Evolutionary conservation across 306 rosid species (phyloP).

Genomic region (Trifolium subterraneum): DNA sequence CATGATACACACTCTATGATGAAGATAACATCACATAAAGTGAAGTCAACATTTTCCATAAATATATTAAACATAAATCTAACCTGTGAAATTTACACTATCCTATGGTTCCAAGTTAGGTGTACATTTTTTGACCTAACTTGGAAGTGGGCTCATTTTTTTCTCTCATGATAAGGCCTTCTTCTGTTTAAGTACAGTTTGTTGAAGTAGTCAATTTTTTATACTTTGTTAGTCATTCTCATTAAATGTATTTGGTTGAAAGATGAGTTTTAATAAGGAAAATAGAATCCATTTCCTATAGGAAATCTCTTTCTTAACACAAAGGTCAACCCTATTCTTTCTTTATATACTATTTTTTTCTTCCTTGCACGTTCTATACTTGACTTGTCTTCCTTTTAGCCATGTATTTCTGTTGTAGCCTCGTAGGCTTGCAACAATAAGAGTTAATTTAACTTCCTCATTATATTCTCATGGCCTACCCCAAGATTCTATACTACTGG

Average conservation of each 20-base stretch:
- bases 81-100: too few species aligned
- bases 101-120: conserved; percentile 22
- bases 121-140: conserved; percentile 13
- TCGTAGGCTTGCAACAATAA: conserved; percentile 42
- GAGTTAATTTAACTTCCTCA: conserved; percentile 54
- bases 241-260: conserved; percentile 53
- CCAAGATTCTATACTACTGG: conserved; percentile 55
- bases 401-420: conserved; percentile 46
- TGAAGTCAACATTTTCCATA: too few species aligned
- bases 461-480: conserved; percentile 53
- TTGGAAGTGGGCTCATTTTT: conserved; percentile 6
- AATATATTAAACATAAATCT: too few species aligned
- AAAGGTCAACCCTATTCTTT: conserved; percentile 65
- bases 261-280: conserved; percentile 31
- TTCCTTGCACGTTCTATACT: conserved; percentile 54
- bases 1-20: background rate
- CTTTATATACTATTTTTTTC: conserved; percentile 37
- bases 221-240: conserved; percentile 31
- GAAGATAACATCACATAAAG: background rate
- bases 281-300: conserved; percentile 40
- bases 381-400: conserved; percentile 17
- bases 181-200: conserved; percentile 5
- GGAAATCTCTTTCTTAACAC: conserved; percentile 46
- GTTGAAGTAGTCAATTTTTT: conserved; percentile 5
- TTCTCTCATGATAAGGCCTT: background rate